Evolutionary conservation across 345 rosid genomes (phyloP), one percentile per base, ranked within the genome.

Genomic region (Populus nigra): DNA sequence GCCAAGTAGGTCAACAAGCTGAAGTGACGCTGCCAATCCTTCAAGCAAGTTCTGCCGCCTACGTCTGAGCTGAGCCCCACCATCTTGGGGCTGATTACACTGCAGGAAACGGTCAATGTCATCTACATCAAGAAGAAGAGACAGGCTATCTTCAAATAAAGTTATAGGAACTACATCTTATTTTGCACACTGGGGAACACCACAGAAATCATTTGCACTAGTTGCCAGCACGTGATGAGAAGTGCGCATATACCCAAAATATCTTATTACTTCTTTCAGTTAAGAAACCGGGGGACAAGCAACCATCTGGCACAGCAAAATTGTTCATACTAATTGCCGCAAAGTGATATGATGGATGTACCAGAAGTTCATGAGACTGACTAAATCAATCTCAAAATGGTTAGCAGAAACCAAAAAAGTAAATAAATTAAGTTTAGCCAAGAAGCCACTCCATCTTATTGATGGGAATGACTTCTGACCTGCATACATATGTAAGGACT

Each of bases 1-100:
- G 81, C 88, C 85, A 75, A 96, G 96, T 2, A 97, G 99, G 82
- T 96, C 99, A 68, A 91, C 94, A 65, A 96, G 91, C 77, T 96
- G 98, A 74, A 96, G 96, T 0, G 98, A 89, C 8, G 96, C 85
- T 8, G 98, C 97, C 84, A 96, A 82, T 49, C 96, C 96, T 72
- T 96, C 98, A 43, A 96, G 88, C 49, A 96, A 78, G 43, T 86
- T 79, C 84, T 93, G 94, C 47, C 96, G 88, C 79, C 84, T 88
- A 68, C 91, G 88, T 84, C 91, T 84, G 63, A 93, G 91, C 83
- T 88, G 96, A 73, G 84, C 77, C 13, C 96, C 99, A 55, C 94
- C 93, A 69, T 96, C 99, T 77, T 93, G 98, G 38, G 90, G 89
- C 75, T 90, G 88, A 84, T 90, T 87, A 49, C 76, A 87, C 68